Conservation (phyloP, 2,329 filamentous ascomycete genomes). For the Acrodontium crateriforme region DNA sequence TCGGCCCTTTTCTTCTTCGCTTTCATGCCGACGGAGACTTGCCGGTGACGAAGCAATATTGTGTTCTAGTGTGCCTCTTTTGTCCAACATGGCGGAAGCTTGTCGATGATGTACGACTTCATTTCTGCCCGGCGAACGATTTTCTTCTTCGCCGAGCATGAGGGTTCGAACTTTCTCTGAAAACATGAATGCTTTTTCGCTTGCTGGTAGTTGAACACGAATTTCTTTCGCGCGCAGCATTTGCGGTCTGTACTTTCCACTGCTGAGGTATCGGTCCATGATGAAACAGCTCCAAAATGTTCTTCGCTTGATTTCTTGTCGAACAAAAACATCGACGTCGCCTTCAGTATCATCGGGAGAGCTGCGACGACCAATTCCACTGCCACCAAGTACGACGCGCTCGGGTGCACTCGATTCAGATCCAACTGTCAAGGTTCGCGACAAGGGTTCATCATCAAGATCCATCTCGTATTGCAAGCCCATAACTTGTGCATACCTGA, state of each 20-base stretch:
- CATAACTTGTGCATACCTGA: slow-evolving; percentile 49
- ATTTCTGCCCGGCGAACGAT: slow-evolving; percentile 24
- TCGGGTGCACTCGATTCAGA: slow-evolving; percentile 25
- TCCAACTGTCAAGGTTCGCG: slow-evolving; percentile 20
- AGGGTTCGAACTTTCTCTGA: slow-evolving; percentile 43
- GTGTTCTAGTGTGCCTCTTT: slow-evolving; percentile 9
- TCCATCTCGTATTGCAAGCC: slow-evolving; percentile 45
- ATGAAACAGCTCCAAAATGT: slow-evolving; percentile 66
- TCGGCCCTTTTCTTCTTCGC: slow-evolving; percentile 30
- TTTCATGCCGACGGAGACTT: slow-evolving; percentile 3
- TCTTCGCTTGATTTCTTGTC: slow-evolving; percentile 50
- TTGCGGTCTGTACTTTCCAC: slow-evolving; percentile 46
- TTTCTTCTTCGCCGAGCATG: slow-evolving; percentile 31
- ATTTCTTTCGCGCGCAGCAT: slow-evolving; percentile 47
- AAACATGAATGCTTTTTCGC: slow-evolving; percentile 50
- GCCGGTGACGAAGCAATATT: slow-evolving; percentile 8
- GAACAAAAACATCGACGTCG: slow-evolving; percentile 34
- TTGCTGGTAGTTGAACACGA: slow-evolving; percentile 53
- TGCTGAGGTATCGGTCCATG: slow-evolving; percentile 54
- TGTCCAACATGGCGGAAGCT: slow-evolving; percentile 28
- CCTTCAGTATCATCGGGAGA: slow-evolving; percentile 2
- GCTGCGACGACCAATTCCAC: slow-evolving; percentile 9
- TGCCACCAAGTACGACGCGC: slow-evolving; percentile 19
- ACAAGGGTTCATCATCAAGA: slow-evolving; percentile 22
- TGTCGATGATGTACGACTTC: slow-evolving; percentile 31